Evolutionary conservation across 495 filamentous ascomycete genomes (phyloP), one percentile per base, ranked within the genome.

Genomic region (Cercophora samala): DNA sequence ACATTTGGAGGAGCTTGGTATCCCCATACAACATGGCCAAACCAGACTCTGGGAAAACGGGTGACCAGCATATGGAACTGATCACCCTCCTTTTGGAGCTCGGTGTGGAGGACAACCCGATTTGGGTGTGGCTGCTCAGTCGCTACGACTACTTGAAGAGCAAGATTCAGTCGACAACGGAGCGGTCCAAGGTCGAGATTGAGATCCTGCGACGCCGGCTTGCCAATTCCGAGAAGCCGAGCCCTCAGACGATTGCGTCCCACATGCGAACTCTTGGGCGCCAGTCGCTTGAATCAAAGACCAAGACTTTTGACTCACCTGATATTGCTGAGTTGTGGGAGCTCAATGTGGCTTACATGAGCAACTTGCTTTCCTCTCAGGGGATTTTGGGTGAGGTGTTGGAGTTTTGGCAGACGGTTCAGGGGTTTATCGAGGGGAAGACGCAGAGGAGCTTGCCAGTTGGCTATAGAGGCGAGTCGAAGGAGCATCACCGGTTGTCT

Each of bases 81-180:
- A 97, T 97, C 56, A 84, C 90, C 17, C 85, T 97, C 18, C 82
- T 99, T 29, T 77, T 99, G 26, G 93, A 98, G 76, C 77, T 99
- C 19, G 95, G 95, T 23, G 93, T 97, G 13, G 90, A 95, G 22
- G 92, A 98, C 60, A 98, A 97, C 74, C 95, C 95, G 11, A 94
- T 98, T 62, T 96, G 91, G 91, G 85, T 92, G 1, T 99, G 95
- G 95, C 85, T 99, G 52, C 78, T 93, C 63, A 96, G 91, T 71
- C 87, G 92, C 5, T 93, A 91, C 70, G 91, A 97, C 59, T 90
- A 93, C 71, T 78, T 99, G 51, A 97, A 93, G 72, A 87, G 86
- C 65, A 94, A 91, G 68, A 93, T 97, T 58, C 84, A 84, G 11
- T 81, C 86, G 1, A 89, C 89, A 21, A 91, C 91, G 64, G 93